Percentiles rank a stretch among this genome's conserved stretches.
phyloP scores from a whole-genome alignment of 1,284 basidiomycete species.

The Phlebopus sp. region DNA sequence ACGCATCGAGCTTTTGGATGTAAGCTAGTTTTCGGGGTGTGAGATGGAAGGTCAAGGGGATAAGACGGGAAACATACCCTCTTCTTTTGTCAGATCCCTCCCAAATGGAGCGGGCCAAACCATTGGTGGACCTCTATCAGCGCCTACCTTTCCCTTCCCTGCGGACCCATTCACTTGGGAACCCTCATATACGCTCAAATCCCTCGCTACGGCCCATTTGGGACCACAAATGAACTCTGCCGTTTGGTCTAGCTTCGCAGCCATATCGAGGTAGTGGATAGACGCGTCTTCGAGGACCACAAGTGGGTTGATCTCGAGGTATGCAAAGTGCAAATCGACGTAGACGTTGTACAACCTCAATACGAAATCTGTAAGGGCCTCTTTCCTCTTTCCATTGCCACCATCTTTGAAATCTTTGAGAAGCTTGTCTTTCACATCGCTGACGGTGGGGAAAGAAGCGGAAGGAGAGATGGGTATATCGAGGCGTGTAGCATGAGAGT shows the following conservation, averaged over 20 bases:
- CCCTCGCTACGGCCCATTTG: conserved; percentile 98
- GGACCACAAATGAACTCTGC: conserved; percentile 98
- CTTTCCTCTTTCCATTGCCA: conserved; percentile 65
- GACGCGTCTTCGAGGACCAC: conserved; percentile 87
- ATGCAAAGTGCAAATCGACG: conserved; percentile 96
- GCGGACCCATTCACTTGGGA: conserved; percentile 43
- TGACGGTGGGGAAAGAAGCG: conserved; percentile 77
- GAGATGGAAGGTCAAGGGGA: background rate
- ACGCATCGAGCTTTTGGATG: conserved; percentile 96
- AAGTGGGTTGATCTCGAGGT: conserved; percentile 99
- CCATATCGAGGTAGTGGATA: conserved; percentile 99
- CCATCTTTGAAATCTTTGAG: conserved; percentile 71
- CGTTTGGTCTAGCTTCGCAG: conserved; percentile 98
- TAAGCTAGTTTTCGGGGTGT: conserved; percentile 59
- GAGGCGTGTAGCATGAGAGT: conserved; percentile 94
- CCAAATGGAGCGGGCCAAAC: conserved; percentile 98
- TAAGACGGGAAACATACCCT: conserved; percentile 35
- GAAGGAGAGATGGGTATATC: conserved; percentile 66
- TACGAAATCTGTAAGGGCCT: conserved; percentile 91
- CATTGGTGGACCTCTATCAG: conserved; percentile 97
- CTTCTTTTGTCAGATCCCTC: conserved; percentile 97
- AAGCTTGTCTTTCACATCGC: conserved; percentile 70
- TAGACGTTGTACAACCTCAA: conserved; percentile 96
- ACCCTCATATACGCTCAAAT: conserved; percentile 72
- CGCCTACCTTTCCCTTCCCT: conserved; percentile 51